These are phyloP conservation scores for Polyrhizophydium stewartii DNA, from an alignment of 371 early-diverging fungal genomes.

Conservation along the genomic window DNA sequence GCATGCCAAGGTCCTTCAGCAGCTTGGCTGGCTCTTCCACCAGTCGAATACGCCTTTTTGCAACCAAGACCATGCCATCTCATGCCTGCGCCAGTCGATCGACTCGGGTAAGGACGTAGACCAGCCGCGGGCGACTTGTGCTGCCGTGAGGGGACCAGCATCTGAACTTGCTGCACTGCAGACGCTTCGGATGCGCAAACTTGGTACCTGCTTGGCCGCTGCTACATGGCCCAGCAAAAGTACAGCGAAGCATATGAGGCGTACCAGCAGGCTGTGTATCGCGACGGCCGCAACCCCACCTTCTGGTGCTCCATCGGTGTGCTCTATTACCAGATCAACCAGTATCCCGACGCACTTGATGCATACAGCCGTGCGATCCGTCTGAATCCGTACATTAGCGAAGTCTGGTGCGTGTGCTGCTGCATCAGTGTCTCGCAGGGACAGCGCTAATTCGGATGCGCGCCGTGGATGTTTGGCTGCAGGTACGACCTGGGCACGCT, in stretches of 20 bases:
- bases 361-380: conserved; percentile 95
- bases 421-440: background rate
- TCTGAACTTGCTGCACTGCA: background rate
- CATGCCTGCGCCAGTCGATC: conserved; percentile 75
- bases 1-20: conserved; percentile 94
- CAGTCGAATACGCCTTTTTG: conserved; percentile 71
- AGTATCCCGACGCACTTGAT: conserved; percentile 92
- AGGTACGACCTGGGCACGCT: conserved; percentile 90
- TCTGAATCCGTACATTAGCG: conserved; percentile 88
- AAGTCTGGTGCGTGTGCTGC: conserved; percentile 74
- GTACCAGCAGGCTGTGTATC: conserved; percentile 95
- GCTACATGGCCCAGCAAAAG: conserved; percentile 94
- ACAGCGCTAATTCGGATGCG: too few relatives aligned
- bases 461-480: background rate
- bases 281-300: conserved; percentile 90
- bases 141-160: background rate
- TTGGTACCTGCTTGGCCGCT: conserved; percentile 93
- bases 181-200: conserved; percentile 62
- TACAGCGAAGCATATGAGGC: conserved; percentile 95
- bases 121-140: background rate
- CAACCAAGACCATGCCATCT: conserved; percentile 80
- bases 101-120: conserved; percentile 68
- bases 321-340: conserved; percentile 90
- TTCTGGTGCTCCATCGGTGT: conserved; percentile 99
- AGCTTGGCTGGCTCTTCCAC: conserved; percentile 94